Conservation (phyloP, 352 stramenopile species). For the Phytopythium kandeliae region DNA sequence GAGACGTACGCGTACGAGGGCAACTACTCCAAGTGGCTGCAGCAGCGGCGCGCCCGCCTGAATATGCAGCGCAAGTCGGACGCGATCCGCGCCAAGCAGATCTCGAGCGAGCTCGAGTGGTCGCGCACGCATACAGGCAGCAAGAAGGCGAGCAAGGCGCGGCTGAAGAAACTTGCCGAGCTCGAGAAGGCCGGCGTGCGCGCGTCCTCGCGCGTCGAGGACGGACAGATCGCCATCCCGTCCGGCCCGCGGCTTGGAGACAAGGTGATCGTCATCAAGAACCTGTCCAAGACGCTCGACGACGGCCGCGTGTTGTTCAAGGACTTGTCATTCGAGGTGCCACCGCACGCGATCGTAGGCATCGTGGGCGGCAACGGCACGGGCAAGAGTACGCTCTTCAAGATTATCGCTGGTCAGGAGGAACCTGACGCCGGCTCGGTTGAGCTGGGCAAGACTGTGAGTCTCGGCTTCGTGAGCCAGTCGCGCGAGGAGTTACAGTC, state of each 20-base stretch:
- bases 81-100: conserved; percentile 87
- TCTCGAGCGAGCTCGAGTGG: conserved; percentile 93
- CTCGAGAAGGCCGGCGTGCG: conserved; percentile 68
- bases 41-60: conserved; percentile 92
- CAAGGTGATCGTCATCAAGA: conserved; percentile 87
- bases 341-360: conserved; percentile 94
- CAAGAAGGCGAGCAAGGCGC: conserved; percentile 90
- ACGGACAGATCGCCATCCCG: conserved; percentile 90
- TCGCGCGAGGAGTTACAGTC: conserved; percentile 64
- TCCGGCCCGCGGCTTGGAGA: conserved; percentile 90
- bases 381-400: conserved; percentile 96
- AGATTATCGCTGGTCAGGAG: conserved; percentile 93
- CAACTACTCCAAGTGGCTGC: conserved; percentile 97
- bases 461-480: conserved; percentile 74
- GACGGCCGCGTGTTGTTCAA: conserved; percentile 88
- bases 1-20: conserved; percentile 97
- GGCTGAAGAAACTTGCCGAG: conserved; percentile 90
- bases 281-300: conserved; percentile 68
- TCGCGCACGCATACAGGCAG: conserved; percentile 80
- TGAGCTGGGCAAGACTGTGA: conserved; percentile 73
- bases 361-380: conserved; percentile 98
- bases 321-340: conserved; percentile 92
- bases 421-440: conserved; percentile 72
- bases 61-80: conserved; percentile 94
- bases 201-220: conserved; percentile 58